Base-by-base conservation (phyloP, 495 filamentous ascomycete species). In the Penicillium mononematosum region DNA sequence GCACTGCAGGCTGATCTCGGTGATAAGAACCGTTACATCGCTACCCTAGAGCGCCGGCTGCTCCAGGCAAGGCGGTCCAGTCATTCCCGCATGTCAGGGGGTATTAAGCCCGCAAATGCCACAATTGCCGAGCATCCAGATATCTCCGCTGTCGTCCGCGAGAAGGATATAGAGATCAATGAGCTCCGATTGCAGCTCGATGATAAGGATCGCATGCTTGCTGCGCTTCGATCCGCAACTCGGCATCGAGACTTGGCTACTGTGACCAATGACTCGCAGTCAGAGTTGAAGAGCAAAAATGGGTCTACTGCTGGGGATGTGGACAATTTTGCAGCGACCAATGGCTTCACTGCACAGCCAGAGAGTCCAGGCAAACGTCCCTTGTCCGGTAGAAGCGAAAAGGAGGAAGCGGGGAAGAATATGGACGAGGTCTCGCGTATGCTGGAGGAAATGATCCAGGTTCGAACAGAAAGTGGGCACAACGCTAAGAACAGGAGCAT, bases 1-100 rank as follows among this genome's bases (percentile, higher is more conserved):
- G 89, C 94, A 2, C 77, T 98, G 38, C 95, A 95, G 69, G 87
- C 91, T n/a, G 94, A 98, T 71, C 82, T 98, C 9, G 81, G 80
- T 11, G 95, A 98, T 73, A 97, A 96, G 75, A 96, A 95, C 61
- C 89, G 95, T 42, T 98, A 98, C 69, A 96, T 98, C 59, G 81
- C 87, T 25, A 97, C 93, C 0, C 76, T 98, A 2, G 94, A 98
- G 76, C 91, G 93, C 66, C 85, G 94, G 9, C 77, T 98, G 0
- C 78, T 98, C 16, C 94, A 98, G 67, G 94, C 95, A 22, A 82
- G 95, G 51, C 86, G 94, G 22, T 90, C 91, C 10, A 96, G 92
- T 70, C 91, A 95, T 51, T 90, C 89, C 2, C 83, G 92, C 24
- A 85, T 92, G 49, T 94, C 90, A 31, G 81, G 87, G 31, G 85